Evolutionary conservation across 129 eudicot genomes (phyloP), one percentile per base, ranked within the genome.

Genomic region (Sambucus nigra): DNA sequence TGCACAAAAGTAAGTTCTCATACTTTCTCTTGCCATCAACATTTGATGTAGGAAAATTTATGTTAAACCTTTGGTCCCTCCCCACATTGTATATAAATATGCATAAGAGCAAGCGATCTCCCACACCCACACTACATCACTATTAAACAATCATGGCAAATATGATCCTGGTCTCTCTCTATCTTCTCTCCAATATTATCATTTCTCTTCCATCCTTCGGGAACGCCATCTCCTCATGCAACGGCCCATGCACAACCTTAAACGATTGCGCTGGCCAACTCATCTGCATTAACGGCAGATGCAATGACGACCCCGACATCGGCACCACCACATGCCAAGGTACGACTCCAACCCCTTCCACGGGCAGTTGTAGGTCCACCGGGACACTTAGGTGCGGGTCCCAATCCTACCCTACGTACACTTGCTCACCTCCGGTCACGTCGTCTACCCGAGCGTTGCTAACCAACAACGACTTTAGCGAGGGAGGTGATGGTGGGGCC

Each of bases 351-450:
- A n/a, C n/a, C n/a, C n/a, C n/a, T n/a, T n/a, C n/a, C n/a, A n/a
- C n/a, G n/a, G 19, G n/a, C 45, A 18, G 23, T 1, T 63, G 69
- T 27, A 10, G 25, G 16, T 47, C 58, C 15, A 8, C 44, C 1
- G 65, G 70, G 32, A 55, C 50, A 20, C 48, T 49, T 11, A 7
- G 12, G 1, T 68, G 66, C 12, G 9, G 21, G 1, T 52, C 60
- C 0, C 12, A 22, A 22, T 41, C 70, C 12, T 69, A 73, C 64
- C 57, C 64, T 4, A 73, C 47, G 5, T 78, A 73, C 28, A 28
- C 15, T 0, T 69, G 82, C 63, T 75, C 82, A 0, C 82, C 87
- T 2, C 76, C 63, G 0, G 68, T 73, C 58, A 39, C 75, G 19
- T 10, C 67, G 12, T 51, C 75, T 18, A 74, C 80, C 1, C 29